phyloP scores from a whole-genome alignment of 2,329 filamentous ascomycete species.

The Cercospora sesami region DNA sequence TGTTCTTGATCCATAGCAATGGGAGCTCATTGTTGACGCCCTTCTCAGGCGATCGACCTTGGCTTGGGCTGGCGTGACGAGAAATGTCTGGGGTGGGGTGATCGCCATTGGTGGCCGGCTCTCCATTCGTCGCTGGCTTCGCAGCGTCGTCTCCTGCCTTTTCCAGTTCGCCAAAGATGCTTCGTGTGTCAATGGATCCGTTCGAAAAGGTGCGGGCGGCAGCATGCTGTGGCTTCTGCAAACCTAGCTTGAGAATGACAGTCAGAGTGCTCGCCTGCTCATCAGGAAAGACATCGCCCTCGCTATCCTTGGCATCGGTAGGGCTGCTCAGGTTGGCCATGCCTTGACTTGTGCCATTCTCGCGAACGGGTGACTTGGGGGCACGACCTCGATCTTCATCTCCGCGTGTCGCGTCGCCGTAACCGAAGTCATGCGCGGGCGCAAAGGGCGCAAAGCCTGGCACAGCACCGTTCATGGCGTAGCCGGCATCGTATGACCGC shows the following conservation, averaged over 20 bases:
- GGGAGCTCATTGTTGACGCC: conserved; percentile 27
- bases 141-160: conserved; percentile 37
- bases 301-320: conserved; percentile 28
- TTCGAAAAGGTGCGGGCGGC: conserved; percentile 56
- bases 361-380: conserved; percentile 36
- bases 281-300: conserved; percentile 53
- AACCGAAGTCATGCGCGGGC: conserved; percentile 21
- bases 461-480: conserved; percentile 32
- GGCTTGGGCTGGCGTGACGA: conserved; percentile 26
- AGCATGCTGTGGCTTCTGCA: conserved; percentile 41
- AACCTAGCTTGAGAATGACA: conserved; percentile 50
- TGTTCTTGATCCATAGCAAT: conserved; percentile 55
- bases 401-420: conserved; percentile 29
- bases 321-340: conserved; percentile 13
- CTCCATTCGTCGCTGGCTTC: conserved; percentile 42
- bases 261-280: conserved; percentile 54
- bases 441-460: conserved; percentile 29
- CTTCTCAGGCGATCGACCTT: conserved; percentile 24
- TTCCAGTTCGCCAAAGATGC: conserved; percentile 50
- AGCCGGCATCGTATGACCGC: conserved; percentile 32
- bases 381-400: conserved; percentile 35
- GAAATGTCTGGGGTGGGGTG: conserved; percentile 15
- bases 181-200: conserved; percentile 56
- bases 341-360: conserved; percentile 26
- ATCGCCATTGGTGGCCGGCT: conserved; percentile 33